A percentile compares a stretch with the other conserved stretches of the same genome.
Evolutionary conservation across 495 filamentous ascomycete genomes (phyloP).

Genomic region (Penicillium coprophilum): DNA sequence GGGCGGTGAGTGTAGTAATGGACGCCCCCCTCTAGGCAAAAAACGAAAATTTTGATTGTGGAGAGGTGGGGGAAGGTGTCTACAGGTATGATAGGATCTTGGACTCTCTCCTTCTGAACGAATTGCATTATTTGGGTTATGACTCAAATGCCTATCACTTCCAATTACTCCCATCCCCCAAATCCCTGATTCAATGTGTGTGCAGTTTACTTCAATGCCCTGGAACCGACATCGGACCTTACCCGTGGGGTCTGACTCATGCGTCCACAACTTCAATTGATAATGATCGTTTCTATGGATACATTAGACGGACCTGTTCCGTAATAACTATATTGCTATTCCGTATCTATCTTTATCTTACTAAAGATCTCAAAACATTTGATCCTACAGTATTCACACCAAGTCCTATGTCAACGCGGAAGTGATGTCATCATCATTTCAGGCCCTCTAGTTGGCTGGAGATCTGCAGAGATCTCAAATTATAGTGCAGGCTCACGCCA

Average conservation of each 20-base stretch:
- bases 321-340: not conserved
- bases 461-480: not conserved
- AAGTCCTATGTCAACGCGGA: not conserved
- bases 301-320: too few species aligned
- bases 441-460: not conserved
- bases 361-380: not conserved
- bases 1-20: conserved; percentile 31
- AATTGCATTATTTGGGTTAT: too few species aligned
- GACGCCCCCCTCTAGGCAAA: conserved; percentile 24
- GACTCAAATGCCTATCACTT: conserved; percentile 7
- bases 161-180: not conserved
- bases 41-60: conserved; percentile 27
- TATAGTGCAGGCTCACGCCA: not conserved
- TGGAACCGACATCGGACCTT: conserved; percentile 12
- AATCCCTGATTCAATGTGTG: not conserved
- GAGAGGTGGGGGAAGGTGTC: conserved; percentile 16
- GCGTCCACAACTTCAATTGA: not conserved
- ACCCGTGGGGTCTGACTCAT: conserved; percentile 12
- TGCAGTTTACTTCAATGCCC: not conserved
- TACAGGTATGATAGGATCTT: conserved; percentile 6
- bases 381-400: not conserved
- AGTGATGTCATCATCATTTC: conserved; percentile 3
- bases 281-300: not conserved
- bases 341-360: not conserved
- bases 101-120: too few species aligned